Conservation (phyloP, 306 rosid species). For the Hippophae gyantsensis region DNA sequence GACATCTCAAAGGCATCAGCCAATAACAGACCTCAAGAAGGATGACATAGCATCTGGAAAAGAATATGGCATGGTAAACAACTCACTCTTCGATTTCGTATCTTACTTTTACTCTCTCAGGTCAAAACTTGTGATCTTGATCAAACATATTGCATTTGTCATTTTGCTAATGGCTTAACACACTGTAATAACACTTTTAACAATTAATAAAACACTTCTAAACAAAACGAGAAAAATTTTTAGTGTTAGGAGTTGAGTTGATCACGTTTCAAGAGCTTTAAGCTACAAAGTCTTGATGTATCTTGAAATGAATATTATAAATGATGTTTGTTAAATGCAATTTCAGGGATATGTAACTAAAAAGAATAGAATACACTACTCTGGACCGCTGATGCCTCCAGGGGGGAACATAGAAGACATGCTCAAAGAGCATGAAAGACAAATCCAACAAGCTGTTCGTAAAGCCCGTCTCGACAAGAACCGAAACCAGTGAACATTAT, state of each 20-base stretch:
- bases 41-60: too few species aligned
- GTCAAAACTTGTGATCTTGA: too few species aligned
- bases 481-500: constrained; percentile 36
- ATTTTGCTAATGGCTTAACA: too few species aligned
- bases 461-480: constrained; percentile 60
- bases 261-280: constrained; percentile 24
- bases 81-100: too few species aligned
- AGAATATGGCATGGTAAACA: too few species aligned
- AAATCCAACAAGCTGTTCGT: constrained; percentile 61
- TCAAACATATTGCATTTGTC: too few species aligned
- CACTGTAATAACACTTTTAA: too few species aligned
- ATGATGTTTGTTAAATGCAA: constrained; percentile 12
- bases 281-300: not conserved
- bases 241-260: too few species aligned
- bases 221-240: too few species aligned
- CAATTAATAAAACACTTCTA: too few species aligned
- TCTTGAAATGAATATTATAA: constrained; percentile 6
- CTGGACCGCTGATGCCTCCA: constrained; percentile 58
- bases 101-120: too few species aligned
- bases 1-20: constrained; percentile 27
- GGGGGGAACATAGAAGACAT: constrained; percentile 62
- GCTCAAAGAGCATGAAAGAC: constrained; percentile 72
- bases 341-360: constrained; percentile 37
- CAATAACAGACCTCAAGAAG: not conserved
- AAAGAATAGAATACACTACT: constrained; percentile 45